These are phyloP conservation scores for Thermothielavioides terrestris DNA, from an alignment of 495 filamentous ascomycete species.

Conservation along the genomic window DNA sequence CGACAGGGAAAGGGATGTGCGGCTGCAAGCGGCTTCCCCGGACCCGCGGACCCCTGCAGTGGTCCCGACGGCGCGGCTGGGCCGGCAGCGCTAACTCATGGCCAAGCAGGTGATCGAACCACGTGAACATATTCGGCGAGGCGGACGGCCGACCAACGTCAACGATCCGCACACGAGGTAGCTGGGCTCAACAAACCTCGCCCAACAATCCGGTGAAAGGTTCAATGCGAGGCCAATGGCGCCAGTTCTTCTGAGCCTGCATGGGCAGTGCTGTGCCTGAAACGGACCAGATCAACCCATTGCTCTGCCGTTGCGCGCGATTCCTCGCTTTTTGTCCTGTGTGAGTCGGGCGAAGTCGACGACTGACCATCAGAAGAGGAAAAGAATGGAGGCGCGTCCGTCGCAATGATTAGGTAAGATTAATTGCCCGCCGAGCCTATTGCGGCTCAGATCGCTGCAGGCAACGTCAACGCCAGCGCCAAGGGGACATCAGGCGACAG, in stretches of 20 bases:
- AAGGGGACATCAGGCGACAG: neutral
- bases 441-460: neutral
- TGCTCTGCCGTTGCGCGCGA: no score
- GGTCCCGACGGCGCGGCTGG: neutral
- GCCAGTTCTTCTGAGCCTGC: no score
- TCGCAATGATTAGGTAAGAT: conserved; percentile 13
- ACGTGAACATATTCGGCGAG: conserved; percentile 26
- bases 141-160: no score
- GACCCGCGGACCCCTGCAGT: neutral
- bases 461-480: conserved; percentile 1
- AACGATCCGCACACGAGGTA: neutral
- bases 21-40: conserved; percentile 22
- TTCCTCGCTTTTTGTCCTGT: neutral
- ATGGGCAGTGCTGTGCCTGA: no score
- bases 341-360: neutral
- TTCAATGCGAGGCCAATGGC: no score
- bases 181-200: no score
- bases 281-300: no score
- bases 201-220: no score
- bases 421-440: neutral
- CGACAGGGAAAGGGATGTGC: conserved; percentile 12
- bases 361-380: neutral
- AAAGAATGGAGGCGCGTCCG: neutral
- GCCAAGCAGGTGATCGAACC: conserved; percentile 21
- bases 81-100: no score